A percentile compares a stretch with the other conserved stretches of the same genome.
These are phyloP conservation scores for Vaccinium myrtillus DNA, from an alignment of 148 eudicot species.

Conservation along the genomic window DNA sequence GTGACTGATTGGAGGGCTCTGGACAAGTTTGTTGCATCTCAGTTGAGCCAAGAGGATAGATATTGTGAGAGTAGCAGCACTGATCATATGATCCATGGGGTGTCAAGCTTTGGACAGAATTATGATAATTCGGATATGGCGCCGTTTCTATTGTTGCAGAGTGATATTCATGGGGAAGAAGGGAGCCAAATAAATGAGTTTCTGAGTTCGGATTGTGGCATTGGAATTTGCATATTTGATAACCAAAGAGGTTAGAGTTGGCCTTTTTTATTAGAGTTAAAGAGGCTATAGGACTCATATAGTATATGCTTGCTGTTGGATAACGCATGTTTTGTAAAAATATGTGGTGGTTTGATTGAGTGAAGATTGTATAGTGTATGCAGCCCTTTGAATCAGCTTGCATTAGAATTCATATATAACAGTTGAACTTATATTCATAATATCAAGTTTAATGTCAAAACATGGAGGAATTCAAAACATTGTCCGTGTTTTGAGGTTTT, in stretches of 20 bases:
- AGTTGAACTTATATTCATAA: no score
- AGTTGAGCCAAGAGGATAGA: slow-evolving; percentile 19
- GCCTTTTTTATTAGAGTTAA: background rate
- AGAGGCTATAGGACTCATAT: background rate
- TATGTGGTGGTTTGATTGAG: slow-evolving; percentile 15
- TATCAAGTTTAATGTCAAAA: no score
- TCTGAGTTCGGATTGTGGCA: slow-evolving; percentile 47
- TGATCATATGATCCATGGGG: background rate
- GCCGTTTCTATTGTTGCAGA: slow-evolving; percentile 57
- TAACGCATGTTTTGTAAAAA: slow-evolving; percentile 7
- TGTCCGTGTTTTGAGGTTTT: no score
- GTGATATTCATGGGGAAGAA: slow-evolving; percentile 35
- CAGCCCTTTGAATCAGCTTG: no score
- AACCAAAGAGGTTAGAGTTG: slow-evolving; percentile 30
- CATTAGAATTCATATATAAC: no score
- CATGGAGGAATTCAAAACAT: no score
- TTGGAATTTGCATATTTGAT: slow-evolving; percentile 69
- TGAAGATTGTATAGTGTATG: background rate
- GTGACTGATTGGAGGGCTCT: slow-evolving; percentile 19
- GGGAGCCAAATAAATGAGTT: slow-evolving; percentile 38
- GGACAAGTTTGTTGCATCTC: slow-evolving; percentile 19
- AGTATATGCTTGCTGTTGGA: background rate
- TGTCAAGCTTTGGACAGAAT: slow-evolving; percentile 29
- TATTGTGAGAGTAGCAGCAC: background rate
- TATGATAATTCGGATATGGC: slow-evolving; percentile 29